Evolutionary conservation across 352 stramenopile genomes (phyloP).

Genomic region (Phytophthora macrochlamydospora): DNA sequence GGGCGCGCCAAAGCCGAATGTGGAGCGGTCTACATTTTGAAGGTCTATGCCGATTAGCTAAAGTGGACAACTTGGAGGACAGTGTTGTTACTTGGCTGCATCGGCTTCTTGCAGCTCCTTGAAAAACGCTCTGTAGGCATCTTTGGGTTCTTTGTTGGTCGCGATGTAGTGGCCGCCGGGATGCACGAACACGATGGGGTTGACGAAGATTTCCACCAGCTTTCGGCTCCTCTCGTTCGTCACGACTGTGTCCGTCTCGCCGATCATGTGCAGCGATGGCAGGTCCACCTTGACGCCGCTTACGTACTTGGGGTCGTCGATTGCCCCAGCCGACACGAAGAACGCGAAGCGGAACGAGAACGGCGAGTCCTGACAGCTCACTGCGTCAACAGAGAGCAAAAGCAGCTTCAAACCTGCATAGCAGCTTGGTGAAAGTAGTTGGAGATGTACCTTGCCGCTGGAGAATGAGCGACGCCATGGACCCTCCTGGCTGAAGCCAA

Average conservation of each 20-base stretch:
- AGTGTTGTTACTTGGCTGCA: conserved; percentile 10
- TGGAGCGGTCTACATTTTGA: conserved; percentile 2
- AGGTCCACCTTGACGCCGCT: conserved; percentile 52
- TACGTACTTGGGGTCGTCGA: conserved; percentile 50
- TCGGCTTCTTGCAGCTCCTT: conserved; percentile 45
- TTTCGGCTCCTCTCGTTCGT: conserved; percentile 55
- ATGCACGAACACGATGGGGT: conserved; percentile 65
- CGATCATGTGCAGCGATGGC: conserved; percentile 84
- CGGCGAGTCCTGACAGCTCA: conserved; percentile 41
- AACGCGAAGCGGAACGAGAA: conserved; percentile 79
- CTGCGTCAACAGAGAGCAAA: conserved; percentile 5
- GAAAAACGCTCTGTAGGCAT: conserved; percentile 73
- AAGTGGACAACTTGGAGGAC: background rate
- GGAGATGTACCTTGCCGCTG: conserved; percentile 62
- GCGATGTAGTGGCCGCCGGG: conserved; percentile 86
- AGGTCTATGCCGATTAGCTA: background rate
- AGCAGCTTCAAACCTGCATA: background rate
- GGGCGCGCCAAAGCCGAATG: background rate
- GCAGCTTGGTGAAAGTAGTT: no score
- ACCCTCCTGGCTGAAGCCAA: conserved; percentile 87
- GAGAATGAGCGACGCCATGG: conserved; percentile 69
- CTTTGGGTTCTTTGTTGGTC: conserved; percentile 84
- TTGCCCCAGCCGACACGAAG: conserved; percentile 65
- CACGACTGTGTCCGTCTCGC: conserved; percentile 78
- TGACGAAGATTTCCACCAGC: conserved; percentile 58